A percentile compares a stretch with the other conserved stretches of the same genome.
These are phyloP conservation scores for Termitomyces sp. DNA, from an alignment of 768 basidiomycete species.

Conservation along the genomic window DNA sequence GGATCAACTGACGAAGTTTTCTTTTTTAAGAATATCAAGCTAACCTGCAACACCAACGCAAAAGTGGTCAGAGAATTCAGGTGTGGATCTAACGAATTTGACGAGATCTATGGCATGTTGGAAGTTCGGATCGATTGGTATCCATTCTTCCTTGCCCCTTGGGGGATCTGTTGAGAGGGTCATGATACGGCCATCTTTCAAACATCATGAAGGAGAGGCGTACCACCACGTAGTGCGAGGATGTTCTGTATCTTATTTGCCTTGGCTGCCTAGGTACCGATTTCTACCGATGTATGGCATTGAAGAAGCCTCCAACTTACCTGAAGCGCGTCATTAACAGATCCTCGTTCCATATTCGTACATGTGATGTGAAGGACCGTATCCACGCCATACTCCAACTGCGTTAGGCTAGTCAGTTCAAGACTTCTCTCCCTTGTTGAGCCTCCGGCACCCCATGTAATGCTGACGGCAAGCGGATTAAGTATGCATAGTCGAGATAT, in stretches of 20 bases:
- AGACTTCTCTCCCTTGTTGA: conserved; percentile 84
- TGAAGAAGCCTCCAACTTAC: conserved; percentile 38
- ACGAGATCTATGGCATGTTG: conserved; percentile 88
- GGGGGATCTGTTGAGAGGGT: conserved; percentile 68
- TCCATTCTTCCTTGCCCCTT: conserved; percentile 91
- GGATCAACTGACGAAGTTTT: not conserved
- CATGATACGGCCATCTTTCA: not conserved
- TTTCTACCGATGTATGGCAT: conserved; percentile 9
- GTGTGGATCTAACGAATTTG: conserved; percentile 74
- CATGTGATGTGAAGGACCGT: conserved; percentile 95
- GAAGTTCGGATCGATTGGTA: conserved; percentile 80
- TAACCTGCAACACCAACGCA: conserved; percentile 94
- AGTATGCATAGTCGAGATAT: conserved; percentile 79
- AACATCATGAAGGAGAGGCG: conserved; percentile 15
- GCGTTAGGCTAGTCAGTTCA: conserved; percentile 78
- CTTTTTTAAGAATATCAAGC: not conserved
- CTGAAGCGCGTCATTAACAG: conserved; percentile 81
- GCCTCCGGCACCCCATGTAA: conserved; percentile 99
- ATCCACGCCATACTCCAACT: conserved; percentile 72
- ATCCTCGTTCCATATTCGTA: conserved; percentile 91
- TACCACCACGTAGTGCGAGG: conserved; percentile 89
- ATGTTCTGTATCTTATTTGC: conserved; percentile 83
- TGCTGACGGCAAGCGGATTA: conserved; percentile 79
- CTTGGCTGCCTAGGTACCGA: conserved; percentile 61
- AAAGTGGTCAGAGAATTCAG: conserved; percentile 80